Conservation (phyloP, 139 green algal genomes). For the Auxenochlorella pyrenoidosa region DNA sequence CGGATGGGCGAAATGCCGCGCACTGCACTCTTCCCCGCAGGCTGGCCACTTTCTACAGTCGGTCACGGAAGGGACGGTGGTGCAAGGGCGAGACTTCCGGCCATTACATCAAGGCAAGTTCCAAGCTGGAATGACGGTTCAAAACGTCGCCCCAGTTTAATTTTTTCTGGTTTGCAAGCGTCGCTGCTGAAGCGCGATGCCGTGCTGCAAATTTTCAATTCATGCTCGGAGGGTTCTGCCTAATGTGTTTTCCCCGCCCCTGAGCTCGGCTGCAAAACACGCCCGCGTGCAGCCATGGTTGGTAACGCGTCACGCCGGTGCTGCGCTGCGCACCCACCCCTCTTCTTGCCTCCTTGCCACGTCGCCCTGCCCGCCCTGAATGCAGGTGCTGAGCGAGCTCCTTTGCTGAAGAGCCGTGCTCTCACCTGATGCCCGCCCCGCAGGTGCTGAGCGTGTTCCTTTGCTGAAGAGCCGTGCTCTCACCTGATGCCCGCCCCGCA, state of each 20-base stretch:
- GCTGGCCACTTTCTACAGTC: conserved; percentile 96
- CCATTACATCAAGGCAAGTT: conserved; percentile 92
- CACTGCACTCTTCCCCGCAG: conserved; percentile 38
- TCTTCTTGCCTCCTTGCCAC: background rate
- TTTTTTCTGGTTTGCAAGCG: no score
- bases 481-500: background rate
- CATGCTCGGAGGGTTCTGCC: conserved; percentile 42
- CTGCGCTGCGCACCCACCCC: background rate
- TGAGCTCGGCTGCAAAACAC: background rate
- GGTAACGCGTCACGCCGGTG: no score
- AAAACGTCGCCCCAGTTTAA: no score
- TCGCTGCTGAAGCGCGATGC: no score
- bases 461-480: no score
- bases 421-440: no score
- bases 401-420: no score
- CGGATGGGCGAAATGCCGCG: background rate
- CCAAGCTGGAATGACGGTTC: no score
- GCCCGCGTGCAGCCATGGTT: background rate
- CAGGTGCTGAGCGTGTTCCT: no score
- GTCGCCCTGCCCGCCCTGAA: no score
- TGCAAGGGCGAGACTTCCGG: conserved; percentile 98
- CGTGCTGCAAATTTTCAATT: no score
- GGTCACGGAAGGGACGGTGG: conserved; percentile 90
- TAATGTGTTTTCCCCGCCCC: background rate
- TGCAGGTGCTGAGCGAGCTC: no score